Evolutionary conservation across 106 monocot species (phyloP), one percentile per base, ranked within the genome.

Genomic region (Dendrobium huoshanense): DNA sequence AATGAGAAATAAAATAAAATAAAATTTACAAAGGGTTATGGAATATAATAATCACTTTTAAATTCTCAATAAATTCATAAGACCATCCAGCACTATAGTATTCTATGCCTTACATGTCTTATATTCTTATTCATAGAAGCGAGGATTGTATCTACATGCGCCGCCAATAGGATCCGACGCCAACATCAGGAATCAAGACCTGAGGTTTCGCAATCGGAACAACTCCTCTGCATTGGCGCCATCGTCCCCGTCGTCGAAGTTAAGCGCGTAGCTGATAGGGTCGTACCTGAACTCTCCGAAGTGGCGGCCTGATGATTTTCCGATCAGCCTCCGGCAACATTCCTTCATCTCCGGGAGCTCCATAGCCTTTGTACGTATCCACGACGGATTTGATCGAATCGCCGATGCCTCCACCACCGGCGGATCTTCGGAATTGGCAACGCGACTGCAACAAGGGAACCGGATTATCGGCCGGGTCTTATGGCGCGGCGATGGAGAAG

Each of bases 371-470:
- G 84, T 81, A 42, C 80, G 77, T 54, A 88, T 73, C 87, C 90
- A 86, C 2, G 27, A 33, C 10, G 87, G 77, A 11, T 81, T 81
- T 41, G 90, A 85, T 65, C 64, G 64, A 22, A 25, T 65, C 76
- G n/a, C 37, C 17, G 44, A 41, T 18, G 41, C 17, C 72, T 51
- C 51, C 16, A 3, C 13, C 15, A 3, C 13, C 51, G 10, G 51
- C 13, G 51, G 51, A 13, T 48, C 79, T 24, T 74, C 88, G 18
- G 15, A 37, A 16, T 40, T 15, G 25, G 13, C 37, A 47, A 72
- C 84, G 55, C 78, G 41, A 80, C 84, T 86, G 80, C 88, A 91
- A 86, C 88, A 91, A n/a, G 84, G 84, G 81, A 84, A 86, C 82
- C 86, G 82, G 81, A 64, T 10, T n/a, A 77, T 84, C 78, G 81